These are phyloP conservation scores for Apocynum venetum DNA, from an alignment of 257 asterid genomes.

Conservation along the genomic window DNA sequence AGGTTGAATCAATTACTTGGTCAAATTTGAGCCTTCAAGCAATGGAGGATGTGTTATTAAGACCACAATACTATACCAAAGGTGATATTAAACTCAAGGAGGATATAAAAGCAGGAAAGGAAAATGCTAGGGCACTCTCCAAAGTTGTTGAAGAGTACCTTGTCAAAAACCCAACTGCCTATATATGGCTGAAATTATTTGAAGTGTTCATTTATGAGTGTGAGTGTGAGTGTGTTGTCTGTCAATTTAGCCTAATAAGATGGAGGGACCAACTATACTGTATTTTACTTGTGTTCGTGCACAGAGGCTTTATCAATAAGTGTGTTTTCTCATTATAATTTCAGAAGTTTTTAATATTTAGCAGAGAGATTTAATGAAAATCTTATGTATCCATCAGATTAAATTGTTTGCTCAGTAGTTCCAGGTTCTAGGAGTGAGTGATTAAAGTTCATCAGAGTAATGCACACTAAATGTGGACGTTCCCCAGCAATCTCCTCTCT, in stretches of 20 bases:
- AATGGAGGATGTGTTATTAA: slow-evolving; percentile 29
- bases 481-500: neutral
- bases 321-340: too few species aligned
- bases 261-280: neutral
- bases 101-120: slow-evolving; percentile 35
- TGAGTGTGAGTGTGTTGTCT: neutral
- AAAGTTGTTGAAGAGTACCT: slow-evolving; percentile 34
- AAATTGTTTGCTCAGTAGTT: neutral
- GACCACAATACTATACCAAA: slow-evolving; percentile 27
- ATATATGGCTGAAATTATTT: neutral
- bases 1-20: slow-evolving; percentile 29
- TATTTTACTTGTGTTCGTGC: neutral
- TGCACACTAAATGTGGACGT: neutral
- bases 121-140: slow-evolving; percentile 21
- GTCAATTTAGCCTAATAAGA: neutral
- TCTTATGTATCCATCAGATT: neutral
- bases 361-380: too few species aligned
- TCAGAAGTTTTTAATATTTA: too few species aligned
- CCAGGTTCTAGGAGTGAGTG: neutral
- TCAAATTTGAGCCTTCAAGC: slow-evolving; percentile 26
- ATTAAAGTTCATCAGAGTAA: too few species aligned
- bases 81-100: slow-evolving; percentile 27
- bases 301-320: neutral
- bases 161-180: slow-evolving; percentile 18
- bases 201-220: neutral